Evolutionary conservation across 495 filamentous ascomycete species (phyloP), one percentile per base, ranked within the genome.

Genomic region (Pseudoneurospora amorphoporcata): DNA sequence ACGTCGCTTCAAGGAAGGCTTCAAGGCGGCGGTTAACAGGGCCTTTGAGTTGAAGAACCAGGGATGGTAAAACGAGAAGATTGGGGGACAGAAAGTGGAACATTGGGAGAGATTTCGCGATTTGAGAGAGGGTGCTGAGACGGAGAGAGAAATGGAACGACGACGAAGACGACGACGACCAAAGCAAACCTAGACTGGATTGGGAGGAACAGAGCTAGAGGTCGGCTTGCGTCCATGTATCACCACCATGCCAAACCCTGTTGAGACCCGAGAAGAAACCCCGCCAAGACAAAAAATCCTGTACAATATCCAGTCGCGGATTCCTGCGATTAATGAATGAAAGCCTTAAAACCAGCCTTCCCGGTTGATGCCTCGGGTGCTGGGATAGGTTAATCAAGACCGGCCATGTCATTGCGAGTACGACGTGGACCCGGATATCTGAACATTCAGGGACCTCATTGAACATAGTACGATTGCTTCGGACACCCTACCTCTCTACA

Each of bases 31-130:
- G 43, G 83, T 91, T 32, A 72, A 70, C 40, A 85, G 90, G 78
- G 90, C 90, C 4, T 85, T 86, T 77, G 84, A 89, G 78, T 85
- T 95, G 83, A 90, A 85, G 77, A 84, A 80, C 74, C 89, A 93
- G 80, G 92, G 92, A 14, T 92, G 93, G 92, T 95, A 83, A 76
- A 32, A 42, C 19, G 9, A 16, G 35, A 3, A n/a, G 40, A 72
- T 6, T 23, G 43, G 14, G 17, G 40, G 39, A 35, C 40, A 43
- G 39, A 69, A 69, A 39, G 2, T 65, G 53, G 29, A 17, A 61
- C 17, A 8, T 9, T 7, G 53, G 41, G 43, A 29, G 39, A 38
- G 14, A 70, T 35, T 32, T 32, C 29, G 45, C 42, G 19, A 41
- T 17, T 29, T 3, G 29, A 65, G 53, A 65, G 53, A 10, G 9